Percentiles rank a stretch among this genome's conserved stretches.
These are phyloP conservation scores for Alternaria panax DNA, from an alignment of 2,329 filamentous ascomycete species.

Conservation along the genomic window DNA sequence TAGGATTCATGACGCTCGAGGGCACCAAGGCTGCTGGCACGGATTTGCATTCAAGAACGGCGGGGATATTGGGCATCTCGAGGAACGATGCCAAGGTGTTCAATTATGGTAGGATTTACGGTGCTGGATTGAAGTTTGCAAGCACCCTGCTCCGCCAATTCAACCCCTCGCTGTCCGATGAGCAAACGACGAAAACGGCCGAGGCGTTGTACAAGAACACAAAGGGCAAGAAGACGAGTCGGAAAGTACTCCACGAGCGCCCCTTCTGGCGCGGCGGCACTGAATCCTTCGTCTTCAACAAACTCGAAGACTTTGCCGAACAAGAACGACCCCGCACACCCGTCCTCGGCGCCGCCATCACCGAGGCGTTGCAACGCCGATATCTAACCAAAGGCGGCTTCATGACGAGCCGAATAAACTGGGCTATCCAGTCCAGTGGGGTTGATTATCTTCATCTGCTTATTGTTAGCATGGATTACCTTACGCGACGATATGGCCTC, in stretches of 20 bases:
- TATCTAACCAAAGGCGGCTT: conserved; percentile 90
- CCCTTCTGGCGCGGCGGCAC: conserved; percentile 96
- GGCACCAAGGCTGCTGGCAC: conserved; percentile 94
- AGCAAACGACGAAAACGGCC: conserved; percentile 77
- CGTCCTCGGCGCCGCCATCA: conserved; percentile 92
- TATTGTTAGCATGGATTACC: conserved; percentile 92
- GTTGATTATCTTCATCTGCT: conserved; percentile 97
- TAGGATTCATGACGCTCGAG: conserved; percentile 99
- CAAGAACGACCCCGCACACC: conserved; percentile 90
- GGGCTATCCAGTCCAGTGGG: conserved; percentile 97
- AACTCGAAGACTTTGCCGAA: conserved; percentile 95
- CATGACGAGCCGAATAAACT: conserved; percentile 96
- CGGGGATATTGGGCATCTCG: conserved; percentile 88
- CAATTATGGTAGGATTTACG: conserved; percentile 98
- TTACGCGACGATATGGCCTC: conserved; percentile 84
- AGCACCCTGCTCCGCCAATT: conserved; percentile 90
- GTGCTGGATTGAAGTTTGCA: conserved; percentile 94
- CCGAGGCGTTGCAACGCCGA: conserved; percentile 88
- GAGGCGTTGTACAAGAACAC: conserved; percentile 84
- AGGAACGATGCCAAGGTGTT: conserved; percentile 97
- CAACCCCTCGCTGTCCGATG: conserved; percentile 82
- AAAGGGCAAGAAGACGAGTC: conserved; percentile 84
- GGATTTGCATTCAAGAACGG: conserved; percentile 92
- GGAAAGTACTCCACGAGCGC: conserved; percentile 73
- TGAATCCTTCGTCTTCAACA: conserved; percentile 98